Conservation (phyloP, 805 yeast species). For the Isabelozyma gotoi region DNA sequence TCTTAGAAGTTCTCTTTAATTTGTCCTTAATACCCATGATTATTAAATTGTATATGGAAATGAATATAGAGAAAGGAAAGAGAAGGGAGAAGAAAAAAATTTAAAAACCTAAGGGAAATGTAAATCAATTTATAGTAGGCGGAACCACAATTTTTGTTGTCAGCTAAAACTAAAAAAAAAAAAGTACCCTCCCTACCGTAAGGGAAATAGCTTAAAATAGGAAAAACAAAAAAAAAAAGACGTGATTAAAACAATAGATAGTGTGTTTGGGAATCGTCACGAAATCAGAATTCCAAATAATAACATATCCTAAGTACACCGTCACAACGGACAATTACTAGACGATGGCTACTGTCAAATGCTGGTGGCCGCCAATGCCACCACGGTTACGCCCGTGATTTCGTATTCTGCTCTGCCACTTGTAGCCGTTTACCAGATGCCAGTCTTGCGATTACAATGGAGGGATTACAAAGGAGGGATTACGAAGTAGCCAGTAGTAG, state of each 20-base stretch:
- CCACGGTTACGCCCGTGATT: too few species aligned
- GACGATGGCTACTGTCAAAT: too few species aligned
- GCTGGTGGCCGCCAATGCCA: too few species aligned
- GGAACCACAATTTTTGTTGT: background rate
- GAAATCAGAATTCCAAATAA: too few species aligned
- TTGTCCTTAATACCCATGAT: conserved; percentile 38
- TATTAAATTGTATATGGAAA: background rate
- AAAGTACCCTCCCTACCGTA: background rate
- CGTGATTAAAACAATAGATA: background rate
- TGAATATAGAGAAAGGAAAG: background rate
- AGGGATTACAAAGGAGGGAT: too few species aligned
- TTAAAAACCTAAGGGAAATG: background rate
- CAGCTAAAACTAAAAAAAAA: background rate
- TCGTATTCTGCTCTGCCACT: too few species aligned
- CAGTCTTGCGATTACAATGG: too few species aligned
- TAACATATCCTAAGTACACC: background rate
- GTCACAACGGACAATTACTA: background rate
- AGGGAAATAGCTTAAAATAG: background rate
- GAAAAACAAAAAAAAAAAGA: background rate
- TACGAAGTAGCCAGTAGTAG: too few species aligned
- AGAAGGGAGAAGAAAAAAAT: background rate
- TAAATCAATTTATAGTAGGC: background rate
- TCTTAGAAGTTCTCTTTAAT: conserved; percentile 39
- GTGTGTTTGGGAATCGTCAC: background rate
- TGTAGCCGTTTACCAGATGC: too few species aligned